phyloP scores from a whole-genome alignment of 2,329 filamentous ascomycete species.

The Trichoderma sp. region DNA sequence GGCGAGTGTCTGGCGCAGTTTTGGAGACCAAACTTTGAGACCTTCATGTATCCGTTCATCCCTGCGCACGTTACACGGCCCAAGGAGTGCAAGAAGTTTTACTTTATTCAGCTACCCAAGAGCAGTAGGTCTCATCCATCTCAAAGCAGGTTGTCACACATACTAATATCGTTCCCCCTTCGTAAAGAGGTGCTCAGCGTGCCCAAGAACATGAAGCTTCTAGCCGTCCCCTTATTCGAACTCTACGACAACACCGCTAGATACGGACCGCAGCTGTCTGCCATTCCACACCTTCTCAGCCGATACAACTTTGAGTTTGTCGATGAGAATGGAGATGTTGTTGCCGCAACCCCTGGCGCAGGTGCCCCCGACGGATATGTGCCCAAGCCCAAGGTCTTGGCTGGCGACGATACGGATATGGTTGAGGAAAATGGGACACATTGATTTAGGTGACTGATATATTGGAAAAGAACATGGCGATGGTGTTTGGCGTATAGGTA shows the following conservation, averaged over 20 bases:
- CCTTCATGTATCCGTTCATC: slow-evolving; percentile 99
- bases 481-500: slow-evolving; percentile 40
- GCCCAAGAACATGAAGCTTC: slow-evolving; percentile 99
- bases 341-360: slow-evolving; percentile 78
- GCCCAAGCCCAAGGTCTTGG: slow-evolving; percentile 66
- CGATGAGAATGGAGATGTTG: slow-evolving; percentile 86
- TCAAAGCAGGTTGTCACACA: background rate
- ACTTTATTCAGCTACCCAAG: slow-evolving; percentile 91
- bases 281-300: slow-evolving; percentile 91
- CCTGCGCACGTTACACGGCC: slow-evolving; percentile 93
- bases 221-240: slow-evolving; percentile 95
- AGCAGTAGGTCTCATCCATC: slow-evolving; percentile 61
- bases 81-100: slow-evolving; percentile 99
- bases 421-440: slow-evolving; percentile 49
- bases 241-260: slow-evolving; percentile 95
- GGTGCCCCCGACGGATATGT: slow-evolving; percentile 58
- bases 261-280: slow-evolving; percentile 93
- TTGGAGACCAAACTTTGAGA: slow-evolving; percentile 99
- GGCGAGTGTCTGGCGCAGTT: slow-evolving; percentile 95
- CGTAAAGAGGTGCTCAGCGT: slow-evolving; percentile 84
- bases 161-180: background rate
- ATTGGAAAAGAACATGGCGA: slow-evolving; percentile 34
- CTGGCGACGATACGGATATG: slow-evolving; percentile 64
- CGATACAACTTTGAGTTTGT: slow-evolving; percentile 98
- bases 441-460: slow-evolving; percentile 28